Conservation (phyloP, 129 eudicot species). For the Centaurea solstitialis region DNA sequence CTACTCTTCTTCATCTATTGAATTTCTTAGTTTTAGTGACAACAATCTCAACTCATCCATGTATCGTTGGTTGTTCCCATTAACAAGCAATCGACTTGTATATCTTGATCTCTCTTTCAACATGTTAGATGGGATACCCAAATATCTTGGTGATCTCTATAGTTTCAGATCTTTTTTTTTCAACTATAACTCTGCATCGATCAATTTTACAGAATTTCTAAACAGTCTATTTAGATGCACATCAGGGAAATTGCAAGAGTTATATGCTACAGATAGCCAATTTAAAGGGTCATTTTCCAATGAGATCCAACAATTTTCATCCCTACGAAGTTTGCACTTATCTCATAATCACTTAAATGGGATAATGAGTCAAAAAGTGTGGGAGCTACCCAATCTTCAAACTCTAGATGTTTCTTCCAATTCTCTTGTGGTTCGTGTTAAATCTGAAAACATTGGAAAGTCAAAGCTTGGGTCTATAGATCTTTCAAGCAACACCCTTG, state of each 20-base stretch:
- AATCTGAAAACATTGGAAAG: background rate
- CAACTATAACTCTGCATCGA: background rate
- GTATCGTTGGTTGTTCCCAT: constrained; percentile 14
- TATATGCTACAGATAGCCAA: background rate
- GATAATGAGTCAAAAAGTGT: constrained; percentile 7
- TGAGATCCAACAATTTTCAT: constrained; percentile 16
- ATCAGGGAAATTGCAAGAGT: background rate
- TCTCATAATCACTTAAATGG: constrained; percentile 4
- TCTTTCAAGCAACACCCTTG: constrained; percentile 16
- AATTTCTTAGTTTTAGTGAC: background rate
- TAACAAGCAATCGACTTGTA: background rate
- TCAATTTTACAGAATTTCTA: background rate
- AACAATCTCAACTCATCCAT: constrained; percentile 23
- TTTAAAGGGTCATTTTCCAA: background rate
- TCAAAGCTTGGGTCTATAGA: constrained; percentile 6
- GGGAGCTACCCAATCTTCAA: constrained; percentile 23
- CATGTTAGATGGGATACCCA: constrained; percentile 19
- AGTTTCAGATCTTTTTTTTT: background rate
- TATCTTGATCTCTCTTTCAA: constrained; percentile 12
- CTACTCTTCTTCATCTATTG: constrained; percentile 12
- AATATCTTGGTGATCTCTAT: constrained; percentile 10
- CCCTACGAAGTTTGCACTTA: background rate
- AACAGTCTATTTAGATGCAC: constrained; percentile 15
- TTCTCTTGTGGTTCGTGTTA: background rate
- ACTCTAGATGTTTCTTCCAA: too few species aligned